Base-by-base conservation (phyloP, 768 basidiomycete species). In the Tricholomella constricta region DNA sequence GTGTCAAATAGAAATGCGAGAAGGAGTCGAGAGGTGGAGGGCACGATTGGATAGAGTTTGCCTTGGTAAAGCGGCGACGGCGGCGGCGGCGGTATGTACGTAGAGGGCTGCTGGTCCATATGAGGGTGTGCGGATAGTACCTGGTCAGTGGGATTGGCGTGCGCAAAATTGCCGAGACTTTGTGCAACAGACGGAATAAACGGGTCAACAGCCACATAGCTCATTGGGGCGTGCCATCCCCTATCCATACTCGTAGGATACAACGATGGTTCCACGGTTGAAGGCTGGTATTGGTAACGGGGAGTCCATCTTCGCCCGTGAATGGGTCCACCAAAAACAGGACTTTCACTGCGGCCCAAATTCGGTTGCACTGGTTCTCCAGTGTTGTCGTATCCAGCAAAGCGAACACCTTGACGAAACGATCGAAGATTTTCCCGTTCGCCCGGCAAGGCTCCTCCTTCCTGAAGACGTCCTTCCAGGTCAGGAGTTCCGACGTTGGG, bases 1-100 rank as follows among this genome's bases (percentile, higher is more conserved):
- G 61, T 62, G 47, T 54, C 48, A n/a, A 62, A 34, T 17, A 66
- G 25, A 32, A 67, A 66, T 7, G 45, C 45, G 14, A 61, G 22
- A 7, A 50, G 36, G 15, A 12, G 44, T 9, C 11, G 31, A 20
- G 41, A 48, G 5, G 40, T 48, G 11, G 31, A 27, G 22, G 26
- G 26, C 2, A 23, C 14, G 3, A 25, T 2, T 12, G 41, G 20
- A 19, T 43, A 9, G 36, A 5, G 6, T 26, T 2, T 27, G 20
- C 9, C 15, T 6, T 43, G 6, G 19, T 43, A n/a, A 6, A n/a
- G n/a, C n/a, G n/a, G n/a, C n/a, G n/a, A n/a, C n/a, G n/a, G n/a
- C n/a, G 41, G 22, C 14, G 41, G 41, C 22, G 41, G 41, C 25
- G 22, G 41, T 23, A 43, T 25, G 23, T 20, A 14, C 4, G 41